These are phyloP conservation scores for Perkinsus olseni DNA, from an alignment of 169 alveolate species.

Conservation along the genomic window DNA sequence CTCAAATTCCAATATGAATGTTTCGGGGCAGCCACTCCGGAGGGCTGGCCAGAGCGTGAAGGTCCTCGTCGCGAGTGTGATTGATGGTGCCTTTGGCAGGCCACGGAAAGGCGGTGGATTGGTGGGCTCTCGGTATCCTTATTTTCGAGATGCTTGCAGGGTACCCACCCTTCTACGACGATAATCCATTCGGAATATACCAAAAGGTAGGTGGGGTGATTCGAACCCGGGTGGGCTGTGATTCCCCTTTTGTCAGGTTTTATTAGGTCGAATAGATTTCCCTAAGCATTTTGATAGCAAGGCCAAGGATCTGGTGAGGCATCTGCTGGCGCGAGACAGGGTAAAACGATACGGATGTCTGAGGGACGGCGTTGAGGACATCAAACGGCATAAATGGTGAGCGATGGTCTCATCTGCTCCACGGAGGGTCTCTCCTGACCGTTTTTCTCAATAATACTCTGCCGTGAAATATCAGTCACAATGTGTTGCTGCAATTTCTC, in stretches of 20 bases:
- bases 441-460: not conserved
- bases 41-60: too few relatives aligned
- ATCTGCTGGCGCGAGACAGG: conserved; percentile 48
- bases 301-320: conserved; percentile 45
- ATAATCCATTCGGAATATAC: conserved; percentile 89
- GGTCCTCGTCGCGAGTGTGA: not conserved
- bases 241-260: conserved; percentile 76
- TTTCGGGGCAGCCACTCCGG: too few relatives aligned
- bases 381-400: conserved; percentile 56
- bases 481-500: too few relatives aligned
- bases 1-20: too few relatives aligned
- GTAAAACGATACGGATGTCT: conserved; percentile 17
- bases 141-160: conserved; percentile 93
- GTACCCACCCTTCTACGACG: conserved; percentile 92
- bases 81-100: conserved; percentile 49
- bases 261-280: conserved; percentile 21
- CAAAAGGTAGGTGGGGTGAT: conserved; percentile 58
- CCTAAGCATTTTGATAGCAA: conserved; percentile 26
- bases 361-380: conserved; percentile 41
- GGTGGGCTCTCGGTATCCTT: conserved; percentile 95
- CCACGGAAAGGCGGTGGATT: conserved; percentile 91
- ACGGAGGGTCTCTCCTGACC: not conserved
- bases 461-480: not conserved
- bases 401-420: not conserved
- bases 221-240: conserved; percentile 58